phyloP scores from a whole-genome alignment of 352 stramenopile genomes.

The Peronospora destructor region DNA sequence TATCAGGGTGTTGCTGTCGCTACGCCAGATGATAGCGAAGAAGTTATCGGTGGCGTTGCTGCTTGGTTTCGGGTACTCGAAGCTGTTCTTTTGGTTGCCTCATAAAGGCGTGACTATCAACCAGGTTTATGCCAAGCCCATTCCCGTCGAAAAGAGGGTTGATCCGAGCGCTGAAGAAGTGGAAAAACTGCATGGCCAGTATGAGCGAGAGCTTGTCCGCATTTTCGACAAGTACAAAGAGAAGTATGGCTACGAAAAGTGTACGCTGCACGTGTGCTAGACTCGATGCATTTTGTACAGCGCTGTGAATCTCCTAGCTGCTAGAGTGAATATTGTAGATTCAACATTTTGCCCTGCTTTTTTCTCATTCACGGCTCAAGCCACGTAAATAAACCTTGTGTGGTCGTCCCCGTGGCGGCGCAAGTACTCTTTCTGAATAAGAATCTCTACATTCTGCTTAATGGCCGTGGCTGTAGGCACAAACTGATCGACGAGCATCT shows the following conservation, averaged over 20 bases:
- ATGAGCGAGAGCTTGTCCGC: constrained; percentile 60
- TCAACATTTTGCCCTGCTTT: constrained; percentile 6
- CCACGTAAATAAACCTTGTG: constrained; percentile 62
- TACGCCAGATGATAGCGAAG: constrained; percentile 63
- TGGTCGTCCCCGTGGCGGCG: constrained; percentile 56
- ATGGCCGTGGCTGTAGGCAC: constrained; percentile 49
- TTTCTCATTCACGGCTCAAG: constrained; percentile 22
- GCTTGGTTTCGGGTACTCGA: constrained; percentile 50
- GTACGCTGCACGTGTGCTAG: constrained; percentile 53
- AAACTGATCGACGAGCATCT: constrained; percentile 74
- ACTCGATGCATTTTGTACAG: constrained; percentile 18
- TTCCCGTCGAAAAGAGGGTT: constrained; percentile 51
- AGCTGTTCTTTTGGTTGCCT: constrained; percentile 47
- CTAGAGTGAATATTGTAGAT: constrained; percentile 8
- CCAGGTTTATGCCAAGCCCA: constrained; percentile 70
- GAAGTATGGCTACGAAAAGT: constrained; percentile 57
- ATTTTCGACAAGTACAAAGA: constrained; percentile 84
- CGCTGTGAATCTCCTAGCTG: constrained; percentile 3
- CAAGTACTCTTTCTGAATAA: constrained; percentile 82
- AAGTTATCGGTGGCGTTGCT: constrained; percentile 60
- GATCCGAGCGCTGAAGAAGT: constrained; percentile 57
- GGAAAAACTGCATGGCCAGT: constrained; percentile 57
- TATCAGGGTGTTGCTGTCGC: constrained; percentile 47
- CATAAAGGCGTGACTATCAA: constrained; percentile 56
- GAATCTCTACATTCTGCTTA: constrained; percentile 77